These are phyloP conservation scores for Crithidia sp. DNA, from an alignment of 208 protist genomes.

Conservation along the genomic window DNA sequence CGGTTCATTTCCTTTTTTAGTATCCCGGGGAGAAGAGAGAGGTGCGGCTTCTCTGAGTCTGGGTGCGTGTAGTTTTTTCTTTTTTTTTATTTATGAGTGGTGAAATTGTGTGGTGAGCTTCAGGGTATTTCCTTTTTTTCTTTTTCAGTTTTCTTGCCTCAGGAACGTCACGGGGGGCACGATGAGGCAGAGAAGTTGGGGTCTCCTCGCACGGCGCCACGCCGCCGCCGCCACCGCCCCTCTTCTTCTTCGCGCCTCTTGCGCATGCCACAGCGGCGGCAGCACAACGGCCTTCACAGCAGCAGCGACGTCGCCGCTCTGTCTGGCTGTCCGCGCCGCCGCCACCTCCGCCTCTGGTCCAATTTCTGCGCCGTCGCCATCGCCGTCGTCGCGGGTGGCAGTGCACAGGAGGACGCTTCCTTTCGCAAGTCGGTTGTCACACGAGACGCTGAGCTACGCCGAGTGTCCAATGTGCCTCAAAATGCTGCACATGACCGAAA, in stretches of 20 bases:
- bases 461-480: conserved; percentile 68
- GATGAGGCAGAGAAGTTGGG: conserved; percentile 1
- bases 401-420: too few relatives aligned
- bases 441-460: conserved; percentile 70
- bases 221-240: neutral
- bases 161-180: neutral
- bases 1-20: neutral
- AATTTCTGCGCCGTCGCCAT: neutral
- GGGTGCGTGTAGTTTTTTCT: neutral
- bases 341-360: neutral
- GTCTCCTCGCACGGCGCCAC: neutral
- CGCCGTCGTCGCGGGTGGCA: neutral
- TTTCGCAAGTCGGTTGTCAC: conserved; percentile 26
- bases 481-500: conserved; percentile 60
- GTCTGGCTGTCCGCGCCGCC: neutral
- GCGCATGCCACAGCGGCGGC: too few relatives aligned
- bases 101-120: neutral
- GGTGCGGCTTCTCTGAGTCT: neutral
- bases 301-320: neutral
- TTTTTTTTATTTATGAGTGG: neutral
- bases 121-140: neutral
- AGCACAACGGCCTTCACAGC: neutral
- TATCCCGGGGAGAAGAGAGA: neutral
- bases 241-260: too few relatives aligned
- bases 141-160: neutral